phyloP scores from a whole-genome alignment of 2,329 filamentous ascomycete species.

The Curvularia verruculosa region DNA sequence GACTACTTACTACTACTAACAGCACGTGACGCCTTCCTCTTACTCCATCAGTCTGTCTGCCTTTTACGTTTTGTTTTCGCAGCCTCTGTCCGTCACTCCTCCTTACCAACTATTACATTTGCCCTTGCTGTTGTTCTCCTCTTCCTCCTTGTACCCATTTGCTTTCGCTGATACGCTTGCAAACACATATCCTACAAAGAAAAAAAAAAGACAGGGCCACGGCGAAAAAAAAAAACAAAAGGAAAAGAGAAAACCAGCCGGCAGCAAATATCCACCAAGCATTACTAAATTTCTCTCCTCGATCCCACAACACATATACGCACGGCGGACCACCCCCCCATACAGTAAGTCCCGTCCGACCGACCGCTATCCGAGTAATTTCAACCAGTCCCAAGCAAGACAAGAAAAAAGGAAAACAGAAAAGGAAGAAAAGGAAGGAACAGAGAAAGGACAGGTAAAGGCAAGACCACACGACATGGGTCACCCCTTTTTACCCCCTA shows the following conservation, averaged over 20 bases:
- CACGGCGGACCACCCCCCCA: not conserved
- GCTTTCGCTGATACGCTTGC: not conserved
- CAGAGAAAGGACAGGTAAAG: not conserved
- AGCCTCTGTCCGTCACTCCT: not conserved
- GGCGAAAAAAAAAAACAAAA: too few relatives aligned
- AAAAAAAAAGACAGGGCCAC: not conserved
- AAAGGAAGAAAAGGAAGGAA: slow-evolving; percentile 2
- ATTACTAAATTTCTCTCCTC: not conserved
- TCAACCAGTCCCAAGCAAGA: not conserved
- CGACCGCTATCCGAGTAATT: too few relatives aligned
- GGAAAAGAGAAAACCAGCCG: not conserved
- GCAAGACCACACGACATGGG: too few relatives aligned
- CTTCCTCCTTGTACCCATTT: not conserved
- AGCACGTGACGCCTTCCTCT: not conserved
- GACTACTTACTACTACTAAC: not conserved
- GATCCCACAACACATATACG: not conserved
- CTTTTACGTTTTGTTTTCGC: too few relatives aligned
- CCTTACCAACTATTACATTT: not conserved
- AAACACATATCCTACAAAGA: not conserved
- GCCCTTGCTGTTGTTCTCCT: too few relatives aligned
- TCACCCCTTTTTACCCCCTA: not conserved
- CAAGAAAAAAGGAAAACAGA: slow-evolving; percentile 1
- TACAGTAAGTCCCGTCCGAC: not conserved
- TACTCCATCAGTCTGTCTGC: not conserved
- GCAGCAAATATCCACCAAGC: not conserved